Base-by-base conservation (phyloP, 2,329 filamentous ascomycete species). In the Colletotrichum lupini region DNA sequence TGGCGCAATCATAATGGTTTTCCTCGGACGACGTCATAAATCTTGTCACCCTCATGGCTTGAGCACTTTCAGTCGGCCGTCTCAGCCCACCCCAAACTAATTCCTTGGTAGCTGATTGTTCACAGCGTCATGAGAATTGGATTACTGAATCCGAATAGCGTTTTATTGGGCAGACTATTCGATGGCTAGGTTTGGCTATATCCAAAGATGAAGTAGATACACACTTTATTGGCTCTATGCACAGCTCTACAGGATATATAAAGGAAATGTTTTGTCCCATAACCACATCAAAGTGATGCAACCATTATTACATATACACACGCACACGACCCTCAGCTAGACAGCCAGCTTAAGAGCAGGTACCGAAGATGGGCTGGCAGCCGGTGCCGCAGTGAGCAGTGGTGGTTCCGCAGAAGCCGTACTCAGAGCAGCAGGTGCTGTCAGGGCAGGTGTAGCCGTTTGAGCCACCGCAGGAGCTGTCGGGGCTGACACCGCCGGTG, bases 391-490 rank as follows among this genome's bases (percentile, higher is more conserved):
- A 77, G 74, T 77, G 75, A 14, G 68, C 73, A 12, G 71, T 16
- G 2, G 75, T 76, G 52, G 49, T 64, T 19, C 76, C 76, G 58
- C 76, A 77, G 68, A 72, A 77, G 26, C 75, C 75, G 37, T 72
- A 76, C 57, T 73, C 35, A 24, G 68, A 73, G 75, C 76, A 77
- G 74, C 76, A 77, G n/a, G 59, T 75, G 14, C 49, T 52, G 5
- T 5, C 28, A 1, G 69, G 65, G 57, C 73, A 75, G 4, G 55
- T 75, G 56, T 58, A 63, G 35, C n/a, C 66, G 42, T 70, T 70
- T 14, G 37, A 26, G 16, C 73, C 73, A 14, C 73, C 70, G 61
- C 73, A 75, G 22, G 59, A 60, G 64, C 55, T 42, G 52, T 75
- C 73, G 12, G 73, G 24, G 61, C 64, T 66, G n/a, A 74, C 58